Conservation (phyloP, 2,329 filamentous ascomycete genomes). For the Dactylonectria macrodidyma region DNA sequence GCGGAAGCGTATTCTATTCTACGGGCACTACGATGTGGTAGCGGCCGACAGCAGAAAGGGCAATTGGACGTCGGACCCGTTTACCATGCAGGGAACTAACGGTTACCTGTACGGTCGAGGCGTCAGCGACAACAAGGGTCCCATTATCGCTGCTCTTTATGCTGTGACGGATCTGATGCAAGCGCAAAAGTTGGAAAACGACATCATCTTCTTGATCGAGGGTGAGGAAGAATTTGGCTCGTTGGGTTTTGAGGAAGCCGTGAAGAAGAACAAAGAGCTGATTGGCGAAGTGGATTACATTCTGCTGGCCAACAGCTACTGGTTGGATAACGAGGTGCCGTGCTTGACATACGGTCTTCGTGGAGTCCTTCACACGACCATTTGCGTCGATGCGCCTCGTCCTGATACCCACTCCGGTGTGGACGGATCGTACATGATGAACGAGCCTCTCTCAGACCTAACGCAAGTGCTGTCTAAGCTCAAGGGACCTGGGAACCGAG, state of each 20-base stretch:
- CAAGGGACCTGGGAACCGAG: constrained; percentile 83
- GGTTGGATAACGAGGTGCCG: constrained; percentile 95
- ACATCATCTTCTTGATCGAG: constrained; percentile 95
- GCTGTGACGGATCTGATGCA: constrained; percentile 91
- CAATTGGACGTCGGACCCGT: constrained; percentile 91
- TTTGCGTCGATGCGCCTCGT: constrained; percentile 87
- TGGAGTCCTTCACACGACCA: constrained; percentile 92
- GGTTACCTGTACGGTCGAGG: constrained; percentile 96
- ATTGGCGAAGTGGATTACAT: constrained; percentile 97
- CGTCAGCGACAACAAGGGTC: constrained; percentile 98
- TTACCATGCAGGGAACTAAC: constrained; percentile 89
- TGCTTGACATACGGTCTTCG: constrained; percentile 95
- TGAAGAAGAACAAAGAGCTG: constrained; percentile 83
- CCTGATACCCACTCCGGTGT: constrained; percentile 96
- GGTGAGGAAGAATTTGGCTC: constrained; percentile 97
- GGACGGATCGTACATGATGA: constrained; percentile 91
- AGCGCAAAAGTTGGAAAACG: constrained; percentile 85
- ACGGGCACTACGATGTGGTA: constrained; percentile 98
- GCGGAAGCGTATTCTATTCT: constrained; percentile 92
- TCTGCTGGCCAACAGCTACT: constrained; percentile 96
- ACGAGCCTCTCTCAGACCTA: constrained; percentile 93
- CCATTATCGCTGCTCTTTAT: constrained; percentile 93
- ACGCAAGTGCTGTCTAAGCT: constrained; percentile 86
- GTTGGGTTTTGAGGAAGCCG: constrained; percentile 87
- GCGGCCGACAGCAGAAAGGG: constrained; percentile 85